phyloP scores from a whole-genome alignment of 2,329 filamentous ascomycete genomes.

The Endoconidiophora laricicola region DNA sequence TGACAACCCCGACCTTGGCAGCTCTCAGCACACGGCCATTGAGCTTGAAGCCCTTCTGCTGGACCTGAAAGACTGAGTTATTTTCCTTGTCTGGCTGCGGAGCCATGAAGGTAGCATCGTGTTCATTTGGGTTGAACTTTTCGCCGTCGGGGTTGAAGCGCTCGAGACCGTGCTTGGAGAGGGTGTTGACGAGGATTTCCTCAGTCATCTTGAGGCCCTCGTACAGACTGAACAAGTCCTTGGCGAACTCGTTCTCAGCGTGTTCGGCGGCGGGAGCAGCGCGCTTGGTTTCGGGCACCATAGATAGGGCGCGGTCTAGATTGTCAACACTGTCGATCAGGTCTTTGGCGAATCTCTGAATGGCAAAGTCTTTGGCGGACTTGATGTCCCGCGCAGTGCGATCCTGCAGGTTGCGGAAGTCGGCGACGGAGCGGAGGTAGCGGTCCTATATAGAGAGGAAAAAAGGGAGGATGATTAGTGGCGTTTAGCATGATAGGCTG shows the following conservation, averaged over 20 bases:
- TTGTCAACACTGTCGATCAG: slow-evolving; percentile 93
- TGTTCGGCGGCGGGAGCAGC: slow-evolving; percentile 23
- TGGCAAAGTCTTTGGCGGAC: slow-evolving; percentile 75
- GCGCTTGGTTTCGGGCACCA: slow-evolving; percentile 55
- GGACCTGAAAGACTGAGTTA: slow-evolving; percentile 75
- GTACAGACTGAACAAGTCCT: slow-evolving; percentile 66
- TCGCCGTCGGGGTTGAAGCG: slow-evolving; percentile 68
- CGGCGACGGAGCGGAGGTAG: slow-evolving; percentile 82
- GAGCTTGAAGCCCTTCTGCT: slow-evolving; percentile 89
- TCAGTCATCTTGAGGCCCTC: slow-evolving; percentile 94
- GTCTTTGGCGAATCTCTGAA: slow-evolving; percentile 89
- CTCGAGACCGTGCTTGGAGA: slow-evolving; percentile 89
- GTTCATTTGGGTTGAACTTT: slow-evolving; percentile 90
- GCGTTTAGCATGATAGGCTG: slow-evolving; percentile 5
- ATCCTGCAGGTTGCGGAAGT: slow-evolving; percentile 96
- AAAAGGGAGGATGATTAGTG: background rate
- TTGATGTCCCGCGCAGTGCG: slow-evolving; percentile 84
- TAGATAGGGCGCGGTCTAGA: slow-evolving; percentile 76
- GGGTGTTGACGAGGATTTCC: slow-evolving; percentile 65
- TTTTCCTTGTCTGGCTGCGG: slow-evolving; percentile 78
- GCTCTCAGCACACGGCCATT: slow-evolving; percentile 82
- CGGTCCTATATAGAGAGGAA: slow-evolving; percentile 49
- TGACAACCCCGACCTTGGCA: slow-evolving; percentile 91
- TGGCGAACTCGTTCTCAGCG: slow-evolving; percentile 34
- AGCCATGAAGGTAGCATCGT: slow-evolving; percentile 92